Evolutionary conservation across 2,329 filamentous ascomycete genomes (phyloP), one percentile per base, ranked within the genome.

Genomic region (Alternaria dauci): DNA sequence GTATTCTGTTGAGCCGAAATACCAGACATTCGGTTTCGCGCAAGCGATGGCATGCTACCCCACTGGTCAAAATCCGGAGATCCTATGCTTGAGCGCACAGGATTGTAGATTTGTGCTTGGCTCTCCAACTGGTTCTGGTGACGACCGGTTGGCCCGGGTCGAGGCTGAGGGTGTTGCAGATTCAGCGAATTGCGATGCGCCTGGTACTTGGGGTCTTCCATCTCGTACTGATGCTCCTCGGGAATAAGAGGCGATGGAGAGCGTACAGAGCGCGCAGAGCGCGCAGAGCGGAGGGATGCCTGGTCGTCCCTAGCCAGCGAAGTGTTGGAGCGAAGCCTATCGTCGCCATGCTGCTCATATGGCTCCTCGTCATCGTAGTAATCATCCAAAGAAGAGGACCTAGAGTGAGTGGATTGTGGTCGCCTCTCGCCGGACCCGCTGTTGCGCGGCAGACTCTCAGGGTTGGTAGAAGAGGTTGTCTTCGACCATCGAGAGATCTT

Each of bases 401-500:
- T 88, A 8, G 93, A 97, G n/a, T 85, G 79, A 75, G 87, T 78
- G 67, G 85, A 85, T 80, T 88, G 78, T 79, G 89, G 80, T 82
- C 89, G 77, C 83, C 88, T 80, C 82, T 89, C 80, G 48, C 84
- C 83, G 23, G 72, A 75, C 44, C 83, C 84, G 70, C 88, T 92
- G 71, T 87, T 88, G 41, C 90, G 76, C 34, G 73, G 88, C 76
- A 94, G 91, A 41, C 90, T 91, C 69, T 91, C 90, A 44, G 92
- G 89, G 43, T 93, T 88, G 62, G 93, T 96, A 0, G 93, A 97
- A 4, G 94, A 87, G 0, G 95, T 99, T 2, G 94, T 98, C 81
- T 96, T 95, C 0, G 94, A 98, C 95, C 95, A 99, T 43, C 95
- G 88, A 6, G 95, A 98, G 64, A 97, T 94, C 82, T 96, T 97